phyloP scores from a whole-genome alignment of 108 stramenopile species.

The Cyclotella kingstonii region DNA sequence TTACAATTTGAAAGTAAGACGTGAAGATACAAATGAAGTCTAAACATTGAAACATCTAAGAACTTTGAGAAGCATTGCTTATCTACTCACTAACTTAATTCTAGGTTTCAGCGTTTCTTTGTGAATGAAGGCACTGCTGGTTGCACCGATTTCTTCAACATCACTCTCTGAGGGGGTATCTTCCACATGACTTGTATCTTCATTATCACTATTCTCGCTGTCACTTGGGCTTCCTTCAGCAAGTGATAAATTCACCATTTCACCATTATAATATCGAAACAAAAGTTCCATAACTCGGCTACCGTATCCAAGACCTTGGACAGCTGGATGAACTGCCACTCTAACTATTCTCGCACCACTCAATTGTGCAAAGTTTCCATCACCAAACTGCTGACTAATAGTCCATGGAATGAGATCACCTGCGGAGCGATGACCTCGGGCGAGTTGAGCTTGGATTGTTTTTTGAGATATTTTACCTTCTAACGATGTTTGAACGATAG shows the following conservation, averaged over 20 bases:
- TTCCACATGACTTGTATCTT: constrained; percentile 50
- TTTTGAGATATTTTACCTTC: constrained; percentile 95
- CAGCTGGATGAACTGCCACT: constrained; percentile 96
- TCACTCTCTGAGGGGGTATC: constrained; percentile 41
- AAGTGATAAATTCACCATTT: constrained; percentile 70
- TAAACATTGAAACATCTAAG: too few relatives aligned
- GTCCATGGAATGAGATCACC: constrained; percentile 99
- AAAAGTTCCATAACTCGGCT: constrained; percentile 89
- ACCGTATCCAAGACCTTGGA: constrained; percentile 98
- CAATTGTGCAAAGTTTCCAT: constrained; percentile 91
- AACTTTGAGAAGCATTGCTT: too few relatives aligned
- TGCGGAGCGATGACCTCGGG: constrained; percentile 90
- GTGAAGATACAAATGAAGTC: background rate
- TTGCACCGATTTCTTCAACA: constrained; percentile 9
- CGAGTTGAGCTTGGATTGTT: constrained; percentile 90
- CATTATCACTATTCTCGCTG: constrained; percentile 36
- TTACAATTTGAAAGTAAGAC: too few relatives aligned
- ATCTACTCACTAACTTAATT: constrained; percentile 79
- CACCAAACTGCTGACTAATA: constrained; percentile 98
- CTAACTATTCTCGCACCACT: constrained; percentile 97
- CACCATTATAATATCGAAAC: constrained; percentile 93
- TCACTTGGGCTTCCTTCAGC: constrained; percentile 34
- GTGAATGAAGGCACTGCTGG: constrained; percentile 50
- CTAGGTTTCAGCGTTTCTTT: constrained; percentile 88
- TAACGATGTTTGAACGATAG: constrained; percentile 89